Conservation (phyloP, 345 rosid species). For the Sisymbrium altissimum region DNA sequence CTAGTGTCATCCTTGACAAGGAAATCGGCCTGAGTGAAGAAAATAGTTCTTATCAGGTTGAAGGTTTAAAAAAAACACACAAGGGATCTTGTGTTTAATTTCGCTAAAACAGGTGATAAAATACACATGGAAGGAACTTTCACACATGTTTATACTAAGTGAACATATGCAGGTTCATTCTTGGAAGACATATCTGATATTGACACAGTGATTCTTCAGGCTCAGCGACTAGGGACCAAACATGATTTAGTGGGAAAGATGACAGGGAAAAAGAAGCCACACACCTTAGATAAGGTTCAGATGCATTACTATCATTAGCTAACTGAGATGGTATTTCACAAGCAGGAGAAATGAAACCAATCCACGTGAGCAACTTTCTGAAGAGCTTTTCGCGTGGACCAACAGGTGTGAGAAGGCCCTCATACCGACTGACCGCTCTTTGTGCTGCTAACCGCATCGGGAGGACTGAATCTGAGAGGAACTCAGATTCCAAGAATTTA, state of each 20-base stretch:
- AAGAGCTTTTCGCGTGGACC: conserved; percentile 93
- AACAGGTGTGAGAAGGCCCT: conserved; percentile 73
- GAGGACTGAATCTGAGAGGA: conserved; percentile 59
- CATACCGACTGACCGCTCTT: conserved; percentile 85
- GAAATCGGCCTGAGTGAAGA: conserved; percentile 62
- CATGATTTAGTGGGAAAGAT: neutral
- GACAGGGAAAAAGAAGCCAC: conserved; percentile 16
- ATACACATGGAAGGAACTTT: neutral
- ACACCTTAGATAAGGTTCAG: conserved; percentile 82
- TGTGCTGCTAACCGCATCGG: conserved; percentile 91
- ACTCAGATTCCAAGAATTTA: conserved; percentile 38
- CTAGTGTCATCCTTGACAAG: conserved; percentile 87
- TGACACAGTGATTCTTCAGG: neutral
- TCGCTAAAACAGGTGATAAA: neutral
- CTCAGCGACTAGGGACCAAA: neutral
- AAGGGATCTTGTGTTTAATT: neutral
- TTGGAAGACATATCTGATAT: neutral
- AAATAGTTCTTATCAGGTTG: neutral
- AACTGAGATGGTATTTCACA: conserved; percentile 56
- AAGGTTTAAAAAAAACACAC: neutral
- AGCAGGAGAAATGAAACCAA: conserved; percentile 62
- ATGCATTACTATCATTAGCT: conserved; percentile 44
- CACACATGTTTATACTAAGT: neutral
- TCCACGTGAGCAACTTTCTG: conserved; percentile 65
- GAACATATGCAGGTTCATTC: neutral